Conservation (phyloP, 1,284 basidiomycete genomes). For the Puccinia novopanici region DNA sequence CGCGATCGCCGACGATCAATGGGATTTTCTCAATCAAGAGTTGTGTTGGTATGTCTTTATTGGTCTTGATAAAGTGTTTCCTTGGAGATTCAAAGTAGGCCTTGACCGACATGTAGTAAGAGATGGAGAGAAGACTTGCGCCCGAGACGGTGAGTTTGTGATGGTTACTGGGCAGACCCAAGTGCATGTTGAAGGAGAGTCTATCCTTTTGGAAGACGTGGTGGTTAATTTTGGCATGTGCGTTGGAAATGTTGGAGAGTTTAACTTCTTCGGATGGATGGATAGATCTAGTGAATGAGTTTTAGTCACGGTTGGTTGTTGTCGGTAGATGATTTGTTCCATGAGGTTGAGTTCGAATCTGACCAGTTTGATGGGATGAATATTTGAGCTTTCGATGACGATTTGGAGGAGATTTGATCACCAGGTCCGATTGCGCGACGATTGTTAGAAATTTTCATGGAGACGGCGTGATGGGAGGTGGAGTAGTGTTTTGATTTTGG, state of each 20-base stretch:
- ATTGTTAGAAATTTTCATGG: neutral
- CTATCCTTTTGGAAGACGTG: slow-evolving; percentile 10
- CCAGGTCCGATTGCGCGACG: slow-evolving; percentile 23
- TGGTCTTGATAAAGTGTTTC: slow-evolving; percentile 9
- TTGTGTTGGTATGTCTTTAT: slow-evolving; percentile 13
- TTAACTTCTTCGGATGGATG: neutral
- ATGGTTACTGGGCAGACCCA: neutral
- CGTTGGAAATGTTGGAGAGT: neutral
- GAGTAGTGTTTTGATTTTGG: neutral
- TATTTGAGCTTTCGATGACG: slow-evolving; percentile 22
- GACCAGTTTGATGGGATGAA: slow-evolving; percentile 27
- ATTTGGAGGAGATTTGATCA: slow-evolving; percentile 29
- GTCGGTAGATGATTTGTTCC: neutral
- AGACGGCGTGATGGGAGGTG: neutral
- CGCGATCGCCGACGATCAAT: slow-evolving; percentile 25
- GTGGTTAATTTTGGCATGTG: slow-evolving; percentile 24
- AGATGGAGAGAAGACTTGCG: slow-evolving; percentile 23
- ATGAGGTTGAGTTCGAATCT: slow-evolving; percentile 28
- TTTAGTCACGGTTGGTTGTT: neutral
- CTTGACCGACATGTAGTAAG: slow-evolving; percentile 12
- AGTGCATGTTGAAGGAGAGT: slow-evolving; percentile 13
- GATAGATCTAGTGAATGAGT: too few species aligned
- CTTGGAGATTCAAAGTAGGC: slow-evolving; percentile 22
- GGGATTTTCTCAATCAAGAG: slow-evolving; percentile 1
- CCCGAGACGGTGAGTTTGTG: slow-evolving; percentile 13